Conservation (phyloP, 805 yeast species). For the Wickerhamomyces queroliae region DNA sequence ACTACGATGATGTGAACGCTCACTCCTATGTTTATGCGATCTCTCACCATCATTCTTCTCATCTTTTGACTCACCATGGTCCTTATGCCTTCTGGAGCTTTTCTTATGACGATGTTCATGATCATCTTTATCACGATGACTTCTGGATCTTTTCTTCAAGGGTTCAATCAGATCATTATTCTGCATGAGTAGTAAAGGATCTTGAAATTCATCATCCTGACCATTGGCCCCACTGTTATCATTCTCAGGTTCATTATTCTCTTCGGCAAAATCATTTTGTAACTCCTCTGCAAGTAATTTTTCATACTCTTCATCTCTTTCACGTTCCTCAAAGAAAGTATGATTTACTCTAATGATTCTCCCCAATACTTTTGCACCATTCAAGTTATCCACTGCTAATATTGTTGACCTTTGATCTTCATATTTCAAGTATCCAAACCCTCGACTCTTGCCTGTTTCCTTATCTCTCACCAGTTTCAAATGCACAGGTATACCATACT, state of each 20-base stretch:
- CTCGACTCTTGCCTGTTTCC: constrained; percentile 58
- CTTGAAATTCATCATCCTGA: constrained; percentile 18
- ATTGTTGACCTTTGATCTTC: constrained; percentile 77
- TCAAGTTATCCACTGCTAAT: constrained; percentile 83
- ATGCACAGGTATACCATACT: constrained; percentile 82
- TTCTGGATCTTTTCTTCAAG: not conserved
- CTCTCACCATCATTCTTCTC: not conserved
- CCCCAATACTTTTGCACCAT: constrained; percentile 56
- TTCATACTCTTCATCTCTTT: constrained; percentile 44
- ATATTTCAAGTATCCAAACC: constrained; percentile 79
- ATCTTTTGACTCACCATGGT: no score
- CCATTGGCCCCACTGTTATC: not conserved
- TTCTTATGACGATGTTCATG: not conserved
- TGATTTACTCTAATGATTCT: constrained; percentile 62
- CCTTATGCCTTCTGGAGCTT: not conserved
- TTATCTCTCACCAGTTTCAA: constrained; percentile 63
- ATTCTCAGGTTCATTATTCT: constrained; percentile 5
- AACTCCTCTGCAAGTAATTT: constrained; percentile 27
- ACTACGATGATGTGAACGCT: not conserved
- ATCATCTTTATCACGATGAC: not conserved
- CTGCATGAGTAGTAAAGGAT: constrained; percentile 19
- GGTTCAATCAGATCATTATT: not conserved
- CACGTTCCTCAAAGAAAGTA: constrained; percentile 50
- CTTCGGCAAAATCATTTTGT: constrained; percentile 22
- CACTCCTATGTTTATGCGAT: constrained; percentile 1